phyloP scores from a whole-genome alignment of 148 eudicot genomes.

The Limonium bicolor region DNA sequence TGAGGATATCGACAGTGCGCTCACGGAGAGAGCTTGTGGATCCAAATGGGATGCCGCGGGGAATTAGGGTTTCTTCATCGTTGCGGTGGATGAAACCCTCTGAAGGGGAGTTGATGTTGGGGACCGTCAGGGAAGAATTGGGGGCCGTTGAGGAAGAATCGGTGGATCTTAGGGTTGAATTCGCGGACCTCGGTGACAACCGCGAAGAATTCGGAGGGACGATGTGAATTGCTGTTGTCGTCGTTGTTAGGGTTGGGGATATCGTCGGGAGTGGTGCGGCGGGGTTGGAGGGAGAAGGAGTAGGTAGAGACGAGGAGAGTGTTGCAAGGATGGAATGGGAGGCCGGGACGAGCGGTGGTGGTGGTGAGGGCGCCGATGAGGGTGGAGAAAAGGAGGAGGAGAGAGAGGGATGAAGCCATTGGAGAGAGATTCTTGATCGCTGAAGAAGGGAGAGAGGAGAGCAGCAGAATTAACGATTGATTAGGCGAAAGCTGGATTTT shows the following conservation, averaged over 20 bases:
- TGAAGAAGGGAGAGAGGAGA: constrained; percentile 4
- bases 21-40: constrained; percentile 27
- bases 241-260: too few relatives aligned
- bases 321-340: too few relatives aligned
- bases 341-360: constrained; percentile 31
- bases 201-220: constrained; percentile 29
- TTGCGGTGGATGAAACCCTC: neutral
- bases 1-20: constrained; percentile 46
- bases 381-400: constrained; percentile 7
- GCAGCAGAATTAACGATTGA: too few relatives aligned
- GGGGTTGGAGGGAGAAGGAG: constrained; percentile 16
- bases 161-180: constrained; percentile 8
- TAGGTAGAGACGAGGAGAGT: constrained; percentile 37
- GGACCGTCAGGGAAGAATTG: constrained; percentile 2
- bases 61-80: constrained; percentile 5
- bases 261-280: neutral
- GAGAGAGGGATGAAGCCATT: constrained; percentile 13
- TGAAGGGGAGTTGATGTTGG: neutral
- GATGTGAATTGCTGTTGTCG: too few relatives aligned
- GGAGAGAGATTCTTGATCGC: too few relatives aligned
- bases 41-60: constrained; percentile 8
- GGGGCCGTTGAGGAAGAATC: constrained; percentile 1
- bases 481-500: too few relatives aligned
- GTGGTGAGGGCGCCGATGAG: constrained; percentile 11
- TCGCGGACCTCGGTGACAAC: constrained; percentile 12